A percentile compares a stretch with the other conserved stretches of the same genome.
phyloP scores from a whole-genome alignment of 1,284 basidiomycete genomes.

The Hemileia vastatrix region DNA sequence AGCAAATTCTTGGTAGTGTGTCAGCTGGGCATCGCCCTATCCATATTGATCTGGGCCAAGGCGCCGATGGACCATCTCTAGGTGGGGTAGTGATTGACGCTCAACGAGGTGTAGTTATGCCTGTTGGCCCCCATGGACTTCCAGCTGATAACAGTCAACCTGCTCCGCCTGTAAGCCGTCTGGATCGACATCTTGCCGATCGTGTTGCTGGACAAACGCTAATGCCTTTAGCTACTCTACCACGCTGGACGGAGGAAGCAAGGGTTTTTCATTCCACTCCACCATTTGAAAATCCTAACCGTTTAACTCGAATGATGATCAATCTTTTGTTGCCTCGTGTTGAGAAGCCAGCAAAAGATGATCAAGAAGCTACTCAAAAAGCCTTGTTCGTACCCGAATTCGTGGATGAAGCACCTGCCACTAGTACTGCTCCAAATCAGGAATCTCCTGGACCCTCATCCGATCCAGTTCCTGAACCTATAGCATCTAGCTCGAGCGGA shows the following conservation, averaged over 20 bases:
- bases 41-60: conserved; percentile 21
- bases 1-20: conserved; percentile 54
- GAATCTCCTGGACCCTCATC: not conserved
- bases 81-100: conserved; percentile 22
- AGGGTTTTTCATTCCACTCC: conserved; percentile 17
- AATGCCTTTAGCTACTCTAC: conserved; percentile 20
- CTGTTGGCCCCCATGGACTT: conserved; percentile 20
- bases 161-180: conserved; percentile 10
- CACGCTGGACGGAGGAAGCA: conserved; percentile 20
- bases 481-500: not conserved
- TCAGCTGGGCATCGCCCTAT: conserved; percentile 15
- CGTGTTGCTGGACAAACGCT: conserved; percentile 21
- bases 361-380: not conserved
- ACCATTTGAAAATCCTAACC: conserved; percentile 9
- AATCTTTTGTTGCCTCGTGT: conserved; percentile 9
- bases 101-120: conserved; percentile 17
- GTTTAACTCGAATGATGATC: conserved; percentile 8
- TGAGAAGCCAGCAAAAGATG: conserved; percentile 9
- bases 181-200: conserved; percentile 22
- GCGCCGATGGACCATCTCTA: conserved; percentile 23
- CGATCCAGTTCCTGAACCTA: conserved; percentile 2
- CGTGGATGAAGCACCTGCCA: not conserved
- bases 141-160: not conserved
- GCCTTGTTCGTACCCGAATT: conserved; percentile 6
- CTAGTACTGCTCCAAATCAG: not conserved